Evolutionary conservation across 228 moss, liverwort and hornwort species (phyloP), one percentile per base, ranked within the genome.

Genomic region (Sphagnum magellanicum): DNA sequence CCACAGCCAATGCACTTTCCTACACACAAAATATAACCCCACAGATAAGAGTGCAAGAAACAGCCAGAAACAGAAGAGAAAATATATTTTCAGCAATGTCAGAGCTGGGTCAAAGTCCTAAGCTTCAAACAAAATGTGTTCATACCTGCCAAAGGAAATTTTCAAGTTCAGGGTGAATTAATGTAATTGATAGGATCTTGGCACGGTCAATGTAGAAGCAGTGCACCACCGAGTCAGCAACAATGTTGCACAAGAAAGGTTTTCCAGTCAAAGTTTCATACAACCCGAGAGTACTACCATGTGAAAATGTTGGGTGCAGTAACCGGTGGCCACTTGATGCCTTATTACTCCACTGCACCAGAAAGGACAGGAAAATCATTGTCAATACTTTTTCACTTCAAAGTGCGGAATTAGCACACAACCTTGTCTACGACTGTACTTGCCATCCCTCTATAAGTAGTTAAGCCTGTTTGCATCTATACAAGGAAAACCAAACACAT

Each of bases 121-220:
- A 12, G 12, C 12, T 55, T 12, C 55, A 55, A 55, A 55, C 55
- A 12, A 55, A 55, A 12, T 14, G 0, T 6, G 63, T n/a, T 71
- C 6, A 5, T 73, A 97, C 97, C 97, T 83, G 90, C 98, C 98
- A 98, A 68, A 98, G 85, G 73, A 98, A 94, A 62, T 90, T 83
- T 70, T 98, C 94, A 6, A 98, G 78, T 49, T 82, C 89, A 51
- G 83, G 75, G 46, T 64, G 74, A 15, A 69, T 67, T 46, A 51
- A 50, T 48, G 81, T 66, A 13, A 75, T 68, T 15, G 68, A 48
- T 59, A 86, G 68, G 51, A 98, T 83, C 64, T 74, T 83, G 49
- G 83, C 70, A 64, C 73, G 79, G 50, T 89, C 92, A 15, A 98
- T 89, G 65, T 81, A 92, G 67, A 94, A 92, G 78, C 89, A 86